Evolutionary conservation across 2,329 filamentous ascomycete species (phyloP).

Genomic region (Exophiala bonariae): DNA sequence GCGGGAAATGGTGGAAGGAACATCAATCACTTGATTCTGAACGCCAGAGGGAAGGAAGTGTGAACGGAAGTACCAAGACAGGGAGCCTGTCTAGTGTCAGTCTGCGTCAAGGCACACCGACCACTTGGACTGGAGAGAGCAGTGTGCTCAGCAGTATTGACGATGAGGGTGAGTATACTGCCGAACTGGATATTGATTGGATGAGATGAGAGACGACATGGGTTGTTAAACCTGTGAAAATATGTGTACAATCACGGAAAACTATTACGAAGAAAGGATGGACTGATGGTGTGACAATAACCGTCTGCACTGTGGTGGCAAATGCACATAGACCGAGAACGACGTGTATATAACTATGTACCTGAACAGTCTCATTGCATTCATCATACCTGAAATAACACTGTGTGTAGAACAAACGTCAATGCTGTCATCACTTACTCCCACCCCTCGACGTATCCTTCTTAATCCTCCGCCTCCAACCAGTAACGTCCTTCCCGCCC

Average conservation of each 20-base stretch:
- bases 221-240: too few relatives aligned
- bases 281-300: too few relatives aligned
- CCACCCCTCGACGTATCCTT: too few relatives aligned
- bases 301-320: too few relatives aligned
- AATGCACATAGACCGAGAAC: too few relatives aligned
- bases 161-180: constrained; percentile 29
- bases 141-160: constrained; percentile 27
- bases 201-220: constrained; percentile 19
- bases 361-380: too few relatives aligned
- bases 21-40: constrained; percentile 10
- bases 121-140: constrained; percentile 27
- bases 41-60: constrained; percentile 15
- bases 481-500: constrained; percentile 84
- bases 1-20: constrained; percentile 46
- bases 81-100: constrained; percentile 21
- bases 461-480: constrained; percentile 63
- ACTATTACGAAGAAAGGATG: background rate
- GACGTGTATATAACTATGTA: too few relatives aligned
- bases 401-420: too few relatives aligned
- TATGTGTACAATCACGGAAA: background rate
- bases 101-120: constrained; percentile 19
- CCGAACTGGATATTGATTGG: constrained; percentile 30
- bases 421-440: too few relatives aligned
- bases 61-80: constrained; percentile 22
- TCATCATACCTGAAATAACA: too few relatives aligned